Evolutionary conservation across 1,284 basidiomycete species (phyloP).

Genomic region (Volvariella surrecta): DNA sequence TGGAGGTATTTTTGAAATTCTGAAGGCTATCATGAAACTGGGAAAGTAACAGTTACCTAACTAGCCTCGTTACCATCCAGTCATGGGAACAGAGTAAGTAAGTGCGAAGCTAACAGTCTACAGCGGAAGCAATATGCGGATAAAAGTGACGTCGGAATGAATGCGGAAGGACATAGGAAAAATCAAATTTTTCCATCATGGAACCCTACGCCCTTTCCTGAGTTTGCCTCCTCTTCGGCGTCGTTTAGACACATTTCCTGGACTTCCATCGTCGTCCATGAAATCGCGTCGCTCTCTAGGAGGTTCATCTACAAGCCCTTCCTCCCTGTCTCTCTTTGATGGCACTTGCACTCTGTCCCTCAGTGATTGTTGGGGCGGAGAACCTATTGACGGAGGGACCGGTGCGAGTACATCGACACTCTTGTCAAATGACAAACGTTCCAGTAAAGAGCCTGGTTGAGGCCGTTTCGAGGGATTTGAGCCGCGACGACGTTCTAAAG

Average conservation of each 20-base stretch:
- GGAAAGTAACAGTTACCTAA: too few species aligned
- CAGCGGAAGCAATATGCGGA: too few species aligned
- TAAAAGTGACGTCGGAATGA: not conserved
- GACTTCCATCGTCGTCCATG: not conserved
- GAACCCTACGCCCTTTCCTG: slow-evolving; percentile 3
- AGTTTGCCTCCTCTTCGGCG: slow-evolving; percentile 2
- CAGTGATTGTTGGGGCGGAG: slow-evolving; percentile 19
- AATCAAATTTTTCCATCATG: not conserved
- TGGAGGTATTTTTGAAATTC: too few species aligned
- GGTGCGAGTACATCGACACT: not conserved
- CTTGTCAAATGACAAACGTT: slow-evolving; percentile 21
- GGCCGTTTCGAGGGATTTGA: not conserved
- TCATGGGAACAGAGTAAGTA: too few species aligned
- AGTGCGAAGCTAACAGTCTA: too few species aligned
- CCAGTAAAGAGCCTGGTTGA: slow-evolving; percentile 21
- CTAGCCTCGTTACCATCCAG: too few species aligned
- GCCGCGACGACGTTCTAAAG: not conserved
- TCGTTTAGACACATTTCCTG: slow-evolving; percentile 3
- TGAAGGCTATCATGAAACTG: too few species aligned
- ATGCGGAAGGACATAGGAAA: not conserved
- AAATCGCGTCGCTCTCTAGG: not conserved
- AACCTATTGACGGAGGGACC: slow-evolving; percentile 2
- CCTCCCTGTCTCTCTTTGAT: slow-evolving; percentile 18
- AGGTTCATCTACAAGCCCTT: too few species aligned
- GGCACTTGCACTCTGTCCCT: slow-evolving; percentile 32